Conservation (phyloP, 2,329 filamentous ascomycete species). For the Pyrenochaeta sp. region DNA sequence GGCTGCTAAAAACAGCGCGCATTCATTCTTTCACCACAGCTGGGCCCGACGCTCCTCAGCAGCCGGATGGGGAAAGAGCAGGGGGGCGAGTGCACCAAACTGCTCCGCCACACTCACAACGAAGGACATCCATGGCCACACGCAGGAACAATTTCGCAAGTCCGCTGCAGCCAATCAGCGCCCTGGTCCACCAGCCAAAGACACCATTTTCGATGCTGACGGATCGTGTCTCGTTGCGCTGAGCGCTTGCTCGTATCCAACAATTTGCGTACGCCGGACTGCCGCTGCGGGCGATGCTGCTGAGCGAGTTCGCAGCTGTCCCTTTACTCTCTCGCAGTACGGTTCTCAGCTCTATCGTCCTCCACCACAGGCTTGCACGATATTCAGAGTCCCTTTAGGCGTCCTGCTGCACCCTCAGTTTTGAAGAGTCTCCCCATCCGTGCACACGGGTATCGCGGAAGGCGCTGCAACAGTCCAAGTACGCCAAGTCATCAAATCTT, state of each 20-base stretch:
- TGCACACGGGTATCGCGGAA: slow-evolving; percentile 16
- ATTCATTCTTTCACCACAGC: slow-evolving; percentile 6
- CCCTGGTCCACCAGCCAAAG: background rate
- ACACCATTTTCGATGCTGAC: slow-evolving; percentile 14
- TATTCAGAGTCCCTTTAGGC: slow-evolving; percentile 10
- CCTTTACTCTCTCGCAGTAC: background rate
- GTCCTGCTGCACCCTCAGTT: slow-evolving; percentile 16
- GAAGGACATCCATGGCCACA: slow-evolving; percentile 10
- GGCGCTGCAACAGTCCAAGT: slow-evolving; percentile 5
- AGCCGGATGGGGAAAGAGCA: slow-evolving; percentile 25
- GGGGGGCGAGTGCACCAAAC: slow-evolving; percentile 9
- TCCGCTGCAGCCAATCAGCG: slow-evolving; percentile 13
- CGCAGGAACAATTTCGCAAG: slow-evolving; percentile 27
- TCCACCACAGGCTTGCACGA: background rate
- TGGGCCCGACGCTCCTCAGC: slow-evolving; percentile 7
- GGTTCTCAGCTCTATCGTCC: background rate
- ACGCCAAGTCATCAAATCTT: slow-evolving; percentile 1
- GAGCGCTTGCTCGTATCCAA: slow-evolving; percentile 3
- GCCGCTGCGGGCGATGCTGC: background rate
- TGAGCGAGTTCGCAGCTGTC: background rate
- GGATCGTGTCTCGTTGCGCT: slow-evolving; percentile 2
- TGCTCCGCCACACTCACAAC: slow-evolving; percentile 36
- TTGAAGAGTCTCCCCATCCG: slow-evolving; percentile 19
- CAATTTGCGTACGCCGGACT: slow-evolving; percentile 1
- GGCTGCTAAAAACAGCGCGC: slow-evolving; percentile 21